A percentile compares a stretch with the other conserved stretches of the same genome.
phyloP scores from a whole-genome alignment of 805 yeast genomes.

The Starmerella khaoyaiensis region DNA sequence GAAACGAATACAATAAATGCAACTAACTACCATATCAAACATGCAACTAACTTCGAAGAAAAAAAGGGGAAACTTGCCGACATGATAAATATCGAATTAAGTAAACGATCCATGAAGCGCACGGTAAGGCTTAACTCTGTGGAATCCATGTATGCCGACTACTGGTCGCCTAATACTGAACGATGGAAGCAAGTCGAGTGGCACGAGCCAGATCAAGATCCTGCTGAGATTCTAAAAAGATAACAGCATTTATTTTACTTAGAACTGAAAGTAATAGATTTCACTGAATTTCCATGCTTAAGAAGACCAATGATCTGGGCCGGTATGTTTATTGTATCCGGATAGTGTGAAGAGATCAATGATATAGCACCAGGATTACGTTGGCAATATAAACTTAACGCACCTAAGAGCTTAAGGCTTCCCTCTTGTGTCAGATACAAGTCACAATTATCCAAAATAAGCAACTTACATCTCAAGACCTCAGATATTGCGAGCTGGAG shows the following conservation, averaged over 20 bases:
- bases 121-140: background rate
- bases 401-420: too few species aligned
- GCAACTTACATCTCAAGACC: too few species aligned
- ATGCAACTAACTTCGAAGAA: background rate
- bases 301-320: background rate
- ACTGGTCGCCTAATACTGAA: slow-evolving; percentile 14
- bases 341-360: too few species aligned
- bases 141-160: slow-evolving; percentile 17
- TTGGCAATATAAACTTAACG: too few species aligned
- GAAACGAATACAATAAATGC: slow-evolving; percentile 4
- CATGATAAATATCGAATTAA: background rate
- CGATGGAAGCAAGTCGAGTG: slow-evolving; percentile 36
- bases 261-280: background rate
- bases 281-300: background rate
- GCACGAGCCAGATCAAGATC: slow-evolving; percentile 44
- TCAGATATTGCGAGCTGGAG: too few species aligned
- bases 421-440: too few species aligned
- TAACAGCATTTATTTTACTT: background rate
- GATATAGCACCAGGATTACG: too few species aligned
- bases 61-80: background rate
- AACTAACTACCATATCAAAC: slow-evolving; percentile 11
- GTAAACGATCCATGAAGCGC: background rate
- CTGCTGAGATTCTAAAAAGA: slow-evolving; percentile 25
- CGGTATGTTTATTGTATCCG: too few species aligned
- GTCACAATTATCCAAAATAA: too few species aligned